Conservation (phyloP, 1,284 basidiomycete genomes). For the Boletus sp. region DNA sequence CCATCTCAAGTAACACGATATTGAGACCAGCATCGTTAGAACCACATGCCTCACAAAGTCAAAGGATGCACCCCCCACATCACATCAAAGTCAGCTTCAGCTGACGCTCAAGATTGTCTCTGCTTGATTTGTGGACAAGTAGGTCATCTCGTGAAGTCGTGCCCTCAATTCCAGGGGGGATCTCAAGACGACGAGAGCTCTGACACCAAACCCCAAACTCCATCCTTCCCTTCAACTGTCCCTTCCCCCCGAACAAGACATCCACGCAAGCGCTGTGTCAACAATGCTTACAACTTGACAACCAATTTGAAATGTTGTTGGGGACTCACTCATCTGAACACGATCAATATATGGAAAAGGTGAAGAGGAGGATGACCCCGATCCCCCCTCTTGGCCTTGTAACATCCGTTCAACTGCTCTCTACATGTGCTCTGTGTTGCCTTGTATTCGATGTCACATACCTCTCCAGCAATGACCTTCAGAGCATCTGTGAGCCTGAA, state of each 20-base stretch:
- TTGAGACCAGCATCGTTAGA: not conserved
- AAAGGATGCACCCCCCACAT: too few relatives aligned
- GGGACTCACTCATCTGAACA: not conserved
- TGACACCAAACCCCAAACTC: not conserved
- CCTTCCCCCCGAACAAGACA: not conserved
- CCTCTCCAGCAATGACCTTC: not conserved
- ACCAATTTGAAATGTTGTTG: not conserved
- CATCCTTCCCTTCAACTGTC: not conserved
- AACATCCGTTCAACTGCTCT: not conserved
- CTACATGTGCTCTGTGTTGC: not conserved
- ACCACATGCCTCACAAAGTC: not conserved
- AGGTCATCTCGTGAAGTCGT: not conserved
- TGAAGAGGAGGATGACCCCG: not conserved
- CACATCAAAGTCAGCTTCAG: not conserved
- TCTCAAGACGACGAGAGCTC: not conserved
- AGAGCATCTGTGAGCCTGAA: not conserved
- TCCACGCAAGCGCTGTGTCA: not conserved
- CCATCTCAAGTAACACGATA: not conserved
- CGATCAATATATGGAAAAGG: not conserved
- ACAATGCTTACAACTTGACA: not conserved
- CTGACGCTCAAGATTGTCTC: not conserved
- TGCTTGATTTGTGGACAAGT: conserved; percentile 1
- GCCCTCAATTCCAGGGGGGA: not conserved
- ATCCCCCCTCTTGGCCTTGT: not conserved
- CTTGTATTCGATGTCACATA: not conserved